phyloP scores from a whole-genome alignment of 495 filamentous ascomycete species.

The Talaromyces borbonicus region DNA sequence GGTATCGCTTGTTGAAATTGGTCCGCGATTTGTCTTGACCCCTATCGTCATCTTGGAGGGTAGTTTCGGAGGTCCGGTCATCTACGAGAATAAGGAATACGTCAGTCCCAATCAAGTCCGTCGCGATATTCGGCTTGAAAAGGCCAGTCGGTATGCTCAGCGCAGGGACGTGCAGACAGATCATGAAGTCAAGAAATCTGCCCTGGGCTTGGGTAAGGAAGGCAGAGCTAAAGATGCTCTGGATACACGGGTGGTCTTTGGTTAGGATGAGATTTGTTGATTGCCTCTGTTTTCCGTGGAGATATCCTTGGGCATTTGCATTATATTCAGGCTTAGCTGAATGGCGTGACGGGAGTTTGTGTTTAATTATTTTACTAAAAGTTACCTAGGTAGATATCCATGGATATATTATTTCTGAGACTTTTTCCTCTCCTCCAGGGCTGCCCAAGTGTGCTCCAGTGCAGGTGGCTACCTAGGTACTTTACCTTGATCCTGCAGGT shows the following conservation, averaged over 20 bases:
- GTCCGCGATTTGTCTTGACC: conserved; percentile 87
- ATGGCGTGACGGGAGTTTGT: conserved; percentile 1
- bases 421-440: too few species aligned
- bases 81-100: conserved; percentile 98
- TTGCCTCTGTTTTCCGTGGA: not conserved
- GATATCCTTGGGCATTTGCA: conserved; percentile 6
- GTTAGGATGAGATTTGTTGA: not conserved
- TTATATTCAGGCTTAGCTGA: not conserved
- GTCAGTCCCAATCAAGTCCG: conserved; percentile 93
- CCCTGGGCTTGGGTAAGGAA: conserved; percentile 57
- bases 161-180: conserved; percentile 66
- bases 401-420: too few species aligned
- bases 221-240: conserved; percentile 25
- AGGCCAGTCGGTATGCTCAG: conserved; percentile 64
- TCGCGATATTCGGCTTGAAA: conserved; percentile 54
- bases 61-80: conserved; percentile 90
- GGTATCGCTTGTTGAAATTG: conserved; percentile 82
- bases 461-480: too few species aligned
- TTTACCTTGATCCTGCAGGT: too few species aligned
- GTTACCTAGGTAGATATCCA: too few species aligned
- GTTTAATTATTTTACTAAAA: too few species aligned
- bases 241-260: conserved; percentile 75
- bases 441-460: too few species aligned
- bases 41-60: conserved; percentile 94
- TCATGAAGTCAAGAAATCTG: conserved; percentile 59